Evolutionary conservation across 1,139 yeast genomes (phyloP).

Genomic region (Suhomyces yuchorum): DNA sequence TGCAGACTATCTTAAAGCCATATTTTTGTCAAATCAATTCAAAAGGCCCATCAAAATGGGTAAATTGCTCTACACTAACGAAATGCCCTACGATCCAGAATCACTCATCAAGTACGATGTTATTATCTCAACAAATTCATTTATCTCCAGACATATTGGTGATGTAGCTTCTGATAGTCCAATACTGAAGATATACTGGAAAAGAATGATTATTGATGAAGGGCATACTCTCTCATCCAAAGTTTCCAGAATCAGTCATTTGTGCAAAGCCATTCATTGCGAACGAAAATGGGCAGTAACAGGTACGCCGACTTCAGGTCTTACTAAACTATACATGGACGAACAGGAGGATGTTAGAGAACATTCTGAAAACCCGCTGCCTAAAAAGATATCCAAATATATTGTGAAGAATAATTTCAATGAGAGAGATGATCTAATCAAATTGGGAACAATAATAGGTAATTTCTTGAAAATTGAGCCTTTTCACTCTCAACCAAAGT

Average conservation of each 20-base stretch:
- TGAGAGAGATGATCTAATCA: slow-evolving; percentile 51
- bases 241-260: slow-evolving; percentile 48
- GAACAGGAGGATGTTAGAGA: slow-evolving; percentile 44
- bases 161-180: slow-evolving; percentile 29
- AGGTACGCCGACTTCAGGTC: slow-evolving; percentile 75
- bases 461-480: slow-evolving; percentile 64
- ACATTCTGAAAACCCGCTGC: slow-evolving; percentile 8
- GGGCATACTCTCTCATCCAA: slow-evolving; percentile 65
- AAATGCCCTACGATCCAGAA: slow-evolving; percentile 30
- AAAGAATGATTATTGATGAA: slow-evolving; percentile 70
- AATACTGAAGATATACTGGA: slow-evolving; percentile 57
- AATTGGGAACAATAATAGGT: slow-evolving; percentile 53
- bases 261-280: slow-evolving; percentile 50
- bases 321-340: slow-evolving; percentile 60
- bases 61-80: slow-evolving; percentile 22
- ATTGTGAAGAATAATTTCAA: slow-evolving; percentile 38
- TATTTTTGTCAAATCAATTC: slow-evolving; percentile 39
- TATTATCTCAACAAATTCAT: slow-evolving; percentile 51
- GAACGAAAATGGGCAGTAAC: slow-evolving; percentile 75
- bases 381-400: slow-evolving; percentile 38
- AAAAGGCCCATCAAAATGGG: slow-evolving; percentile 22
- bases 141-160: slow-evolving; percentile 44
- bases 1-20: slow-evolving; percentile 34
- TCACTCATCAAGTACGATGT: slow-evolving; percentile 50
- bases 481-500: slow-evolving; percentile 47